Percentiles rank a stretch among this genome's conserved stretches.
Evolutionary conservation across 176 grass and related monocot genomes (phyloP).

Genomic region (Oryza punctata): DNA sequence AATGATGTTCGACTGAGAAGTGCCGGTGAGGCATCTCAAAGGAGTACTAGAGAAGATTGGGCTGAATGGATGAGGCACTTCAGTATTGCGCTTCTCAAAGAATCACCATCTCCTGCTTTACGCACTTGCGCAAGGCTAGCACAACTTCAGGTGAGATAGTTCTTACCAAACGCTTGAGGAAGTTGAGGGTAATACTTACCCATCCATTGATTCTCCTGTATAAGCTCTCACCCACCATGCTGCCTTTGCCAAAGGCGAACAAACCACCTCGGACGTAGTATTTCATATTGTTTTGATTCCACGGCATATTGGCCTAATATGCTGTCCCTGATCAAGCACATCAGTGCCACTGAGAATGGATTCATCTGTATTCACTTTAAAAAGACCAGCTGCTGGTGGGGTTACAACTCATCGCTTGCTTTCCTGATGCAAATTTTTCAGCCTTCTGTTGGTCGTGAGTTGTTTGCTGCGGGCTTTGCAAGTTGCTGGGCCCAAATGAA

Average conservation of each 20-base stretch:
- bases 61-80: conserved; percentile 99
- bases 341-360: background rate
- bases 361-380: no score
- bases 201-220: background rate
- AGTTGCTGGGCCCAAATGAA: conserved; percentile 99
- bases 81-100: conserved; percentile 96
- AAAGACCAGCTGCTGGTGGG: background rate
- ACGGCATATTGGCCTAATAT: background rate
- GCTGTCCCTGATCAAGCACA: background rate
- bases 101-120: conserved; percentile 95
- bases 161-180: background rate
- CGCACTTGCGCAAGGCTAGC: conserved; percentile 92
- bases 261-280: background rate
- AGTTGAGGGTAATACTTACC: background rate
- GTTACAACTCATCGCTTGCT: background rate
- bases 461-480: conserved; percentile 98
- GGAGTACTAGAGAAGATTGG: conserved; percentile 99
- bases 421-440: conserved; percentile 68
- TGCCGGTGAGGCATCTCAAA: conserved; percentile 94
- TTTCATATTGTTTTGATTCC: background rate
- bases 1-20: conserved; percentile 87
- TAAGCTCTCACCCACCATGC: background rate
- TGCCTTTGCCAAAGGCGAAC: background rate
- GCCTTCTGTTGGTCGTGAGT: conserved; percentile 92
- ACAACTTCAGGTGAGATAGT: conserved; percentile 78